These are phyloP conservation scores for Calocybe indica DNA, from an alignment of 768 basidiomycete species.

Conservation along the genomic window DNA sequence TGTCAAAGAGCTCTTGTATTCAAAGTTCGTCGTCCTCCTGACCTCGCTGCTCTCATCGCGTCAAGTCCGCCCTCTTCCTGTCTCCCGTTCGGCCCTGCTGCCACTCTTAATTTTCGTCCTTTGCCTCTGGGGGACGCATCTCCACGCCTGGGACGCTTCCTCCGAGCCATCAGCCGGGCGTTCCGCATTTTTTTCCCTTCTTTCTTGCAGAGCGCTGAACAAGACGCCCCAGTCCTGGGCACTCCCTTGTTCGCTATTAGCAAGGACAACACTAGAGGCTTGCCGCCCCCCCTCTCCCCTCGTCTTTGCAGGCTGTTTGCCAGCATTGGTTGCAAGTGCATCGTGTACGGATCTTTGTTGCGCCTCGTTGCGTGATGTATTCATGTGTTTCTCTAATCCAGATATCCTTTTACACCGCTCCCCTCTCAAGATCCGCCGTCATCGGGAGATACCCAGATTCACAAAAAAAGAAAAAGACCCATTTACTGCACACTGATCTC, in stretches of 20 bases:
- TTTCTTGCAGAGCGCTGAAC: no score
- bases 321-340: not conserved
- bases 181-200: not conserved
- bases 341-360: conserved; percentile 9
- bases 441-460: conserved; percentile 63
- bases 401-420: no score
- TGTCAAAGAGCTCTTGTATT: not conserved
- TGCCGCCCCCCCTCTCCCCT: not conserved
- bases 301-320: not conserved
- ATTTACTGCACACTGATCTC: conserved; percentile 25
- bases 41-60: not conserved
- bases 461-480: conserved; percentile 18
- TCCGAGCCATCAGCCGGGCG: no score
- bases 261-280: no score
- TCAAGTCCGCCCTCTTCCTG: not conserved
- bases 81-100: no score
- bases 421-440: conserved; percentile 49
- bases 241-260: not conserved
- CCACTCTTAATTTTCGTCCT: no score
- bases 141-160: no score
- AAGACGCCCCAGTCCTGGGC: no score
- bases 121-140: no score
- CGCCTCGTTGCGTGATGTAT: conserved; percentile 3
- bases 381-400: conserved; percentile 8
- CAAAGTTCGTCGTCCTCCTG: not conserved